Evolutionary conservation across 768 basidiomycete species (phyloP), one percentile per base, ranked within the genome.

Genomic region (Boletus rubescentipes): DNA sequence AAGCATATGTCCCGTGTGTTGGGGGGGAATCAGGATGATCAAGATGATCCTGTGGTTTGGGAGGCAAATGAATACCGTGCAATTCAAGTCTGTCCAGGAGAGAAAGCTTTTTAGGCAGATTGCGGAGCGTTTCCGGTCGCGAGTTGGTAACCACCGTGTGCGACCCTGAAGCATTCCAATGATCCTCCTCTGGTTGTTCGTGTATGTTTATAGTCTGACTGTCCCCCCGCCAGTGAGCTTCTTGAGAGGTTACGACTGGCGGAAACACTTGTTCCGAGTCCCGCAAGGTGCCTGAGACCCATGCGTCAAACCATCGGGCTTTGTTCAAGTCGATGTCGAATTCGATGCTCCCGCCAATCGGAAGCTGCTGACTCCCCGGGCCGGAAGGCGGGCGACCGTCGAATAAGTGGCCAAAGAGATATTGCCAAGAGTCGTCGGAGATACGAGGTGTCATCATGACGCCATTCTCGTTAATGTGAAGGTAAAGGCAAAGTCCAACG

Each of bases 271-370:
- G 78, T 63, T 48, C 72, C 58, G 18, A 73, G 70, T 50, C 79
- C 67, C n/a, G 79, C 69, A 34, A 76, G 69, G 43, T 82, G 53
- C 89, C 75, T 2, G 79, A 74, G 20, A 84, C 55, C 89, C 90
- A 96, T 0, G 83, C 72, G 16, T 82, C 73, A 61, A 85, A 89
- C 93, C 93, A 95, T 29, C 82, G 79, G 16, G 93, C 93, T 56
- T 83, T 80, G 34, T 76, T 74, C 42, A 81, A 55, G 72, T 95
- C 93, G 42, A 95, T 80, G 70, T 95, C 93, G 67, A 95, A 93
- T 70, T 95, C 92, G 29, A 96, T 79, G 29, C 80, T 84, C 5
- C 90, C 93, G 40, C 82, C 77, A 52, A 95, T 85, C 0, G 89
- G 85, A 18, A 80, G 64, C 46, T 74, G 76, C 21, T 68, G 66